phyloP scores from a whole-genome alignment of 495 filamentous ascomycete genomes.

The Halenospora varia region DNA sequence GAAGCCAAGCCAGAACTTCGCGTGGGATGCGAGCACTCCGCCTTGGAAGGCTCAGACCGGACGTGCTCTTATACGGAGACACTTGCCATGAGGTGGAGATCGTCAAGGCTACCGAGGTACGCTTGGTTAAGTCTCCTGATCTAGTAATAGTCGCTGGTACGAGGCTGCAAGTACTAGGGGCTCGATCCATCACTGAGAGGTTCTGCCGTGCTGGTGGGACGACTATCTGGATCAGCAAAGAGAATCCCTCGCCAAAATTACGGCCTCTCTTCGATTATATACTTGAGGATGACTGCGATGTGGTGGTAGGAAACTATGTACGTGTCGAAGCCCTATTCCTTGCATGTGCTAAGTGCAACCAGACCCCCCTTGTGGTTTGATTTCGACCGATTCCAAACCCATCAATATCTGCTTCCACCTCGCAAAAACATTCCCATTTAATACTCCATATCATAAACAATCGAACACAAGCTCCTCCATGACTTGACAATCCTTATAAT shows the following conservation, averaged over 20 bases:
- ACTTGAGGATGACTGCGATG: conserved; percentile 11
- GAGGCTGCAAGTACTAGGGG: conserved; percentile 8
- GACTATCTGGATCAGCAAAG: conserved; percentile 16
- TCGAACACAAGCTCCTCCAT: no score
- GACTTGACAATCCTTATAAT: no score
- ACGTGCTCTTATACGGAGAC: conserved; percentile 17
- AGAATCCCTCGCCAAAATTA: conserved; percentile 5
- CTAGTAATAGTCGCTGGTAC: conserved; percentile 11
- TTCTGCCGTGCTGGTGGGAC: conserved; percentile 7
- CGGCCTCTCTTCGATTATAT: conserved; percentile 12
- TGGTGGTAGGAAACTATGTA: no score
- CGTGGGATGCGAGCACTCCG: conserved; percentile 8
- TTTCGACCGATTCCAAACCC: no score
- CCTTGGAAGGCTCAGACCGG: conserved; percentile 12
- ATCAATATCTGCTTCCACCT: no score
- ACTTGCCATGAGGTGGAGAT: conserved; percentile 16
- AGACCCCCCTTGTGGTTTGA: no score
- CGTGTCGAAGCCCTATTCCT: no score
- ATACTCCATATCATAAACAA: no score
- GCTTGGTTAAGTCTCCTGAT: conserved; percentile 9
- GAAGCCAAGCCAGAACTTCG: conserved; percentile 14
- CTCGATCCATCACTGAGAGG: conserved; percentile 7
- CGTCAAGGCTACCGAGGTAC: conserved; percentile 10
- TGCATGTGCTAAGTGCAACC: no score
- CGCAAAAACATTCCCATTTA: no score